These are phyloP conservation scores for Cyclostephanos tholiformis DNA, from an alignment of 108 stramenopile species.

Conservation along the genomic window DNA sequence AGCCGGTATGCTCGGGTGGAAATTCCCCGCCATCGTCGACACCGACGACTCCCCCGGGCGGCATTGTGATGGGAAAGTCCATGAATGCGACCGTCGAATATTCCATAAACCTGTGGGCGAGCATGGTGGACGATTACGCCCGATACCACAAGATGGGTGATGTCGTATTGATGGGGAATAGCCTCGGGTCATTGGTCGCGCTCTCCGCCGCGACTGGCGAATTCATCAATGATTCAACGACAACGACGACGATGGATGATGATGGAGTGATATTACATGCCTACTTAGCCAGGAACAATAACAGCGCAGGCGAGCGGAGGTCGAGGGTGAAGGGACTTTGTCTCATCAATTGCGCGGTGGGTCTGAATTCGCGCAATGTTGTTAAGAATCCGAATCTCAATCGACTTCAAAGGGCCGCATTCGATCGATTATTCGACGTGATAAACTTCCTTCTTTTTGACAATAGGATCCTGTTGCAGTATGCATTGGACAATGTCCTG, in stretches of 20 bases:
- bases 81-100: slow-evolving; percentile 40
- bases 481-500: slow-evolving; percentile 55
- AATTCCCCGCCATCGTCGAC: background rate
- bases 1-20: slow-evolving; percentile 29
- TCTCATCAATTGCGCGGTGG: slow-evolving; percentile 68
- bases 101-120: slow-evolving; percentile 70
- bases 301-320: background rate
- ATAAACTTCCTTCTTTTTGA: slow-evolving; percentile 57
- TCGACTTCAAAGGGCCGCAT: slow-evolving; percentile 30
- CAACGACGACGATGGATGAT: background rate
- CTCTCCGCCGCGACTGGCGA: slow-evolving; percentile 67
- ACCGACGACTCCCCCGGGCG: background rate
- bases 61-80: slow-evolving; percentile 9
- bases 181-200: slow-evolving; percentile 63
- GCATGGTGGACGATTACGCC: slow-evolving; percentile 66
- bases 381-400: slow-evolving; percentile 45
- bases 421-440: slow-evolving; percentile 51
- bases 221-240: slow-evolving; percentile 29
- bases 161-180: slow-evolving; percentile 67
- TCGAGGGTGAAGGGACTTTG: slow-evolving; percentile 53
- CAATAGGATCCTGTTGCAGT: slow-evolving; percentile 51
- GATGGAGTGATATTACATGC: slow-evolving; percentile 5
- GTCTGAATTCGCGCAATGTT: slow-evolving; percentile 64
- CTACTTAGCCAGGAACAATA: slow-evolving; percentile 26
- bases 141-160: slow-evolving; percentile 32